These are phyloP conservation scores for Hypocrella siamensis DNA, from an alignment of 2,329 filamentous ascomycete species.

Conservation along the genomic window DNA sequence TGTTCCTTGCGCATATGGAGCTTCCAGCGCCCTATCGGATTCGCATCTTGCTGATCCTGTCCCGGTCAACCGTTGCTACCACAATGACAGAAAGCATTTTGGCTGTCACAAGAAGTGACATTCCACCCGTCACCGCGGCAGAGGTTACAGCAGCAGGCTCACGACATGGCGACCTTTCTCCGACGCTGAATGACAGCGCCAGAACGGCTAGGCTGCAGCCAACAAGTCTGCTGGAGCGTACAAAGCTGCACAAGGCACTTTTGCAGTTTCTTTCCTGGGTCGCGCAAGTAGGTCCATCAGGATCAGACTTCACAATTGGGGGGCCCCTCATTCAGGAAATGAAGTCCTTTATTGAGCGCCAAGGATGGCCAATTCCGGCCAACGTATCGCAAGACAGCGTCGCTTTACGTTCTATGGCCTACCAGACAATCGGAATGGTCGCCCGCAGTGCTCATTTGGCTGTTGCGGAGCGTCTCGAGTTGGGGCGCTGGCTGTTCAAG, in stretches of 20 bases:
- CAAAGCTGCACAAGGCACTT: constrained; percentile 66
- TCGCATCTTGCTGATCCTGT: constrained; percentile 59
- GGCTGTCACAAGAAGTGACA: constrained; percentile 54
- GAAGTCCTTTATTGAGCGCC: constrained; percentile 56
- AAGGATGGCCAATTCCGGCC: constrained; percentile 66
- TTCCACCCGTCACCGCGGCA: too few relatives aligned
- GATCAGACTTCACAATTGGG: constrained; percentile 48
- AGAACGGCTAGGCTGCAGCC: too few relatives aligned
- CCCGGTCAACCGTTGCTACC: constrained; percentile 61
- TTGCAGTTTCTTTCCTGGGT: constrained; percentile 83
- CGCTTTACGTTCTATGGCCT: constrained; percentile 61
- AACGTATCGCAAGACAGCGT: constrained; percentile 43
- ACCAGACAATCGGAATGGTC: constrained; percentile 79
- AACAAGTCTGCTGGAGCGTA: constrained; percentile 52
- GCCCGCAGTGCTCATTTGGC: constrained; percentile 48
- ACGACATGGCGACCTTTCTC: too few relatives aligned
- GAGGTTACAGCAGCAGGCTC: too few relatives aligned
- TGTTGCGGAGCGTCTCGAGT: constrained; percentile 33
- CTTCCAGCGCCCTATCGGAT: constrained; percentile 59
- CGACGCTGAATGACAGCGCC: too few relatives aligned
- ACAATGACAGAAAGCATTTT: constrained; percentile 53
- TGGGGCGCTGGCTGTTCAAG: constrained; percentile 62
- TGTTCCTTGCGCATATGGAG: constrained; percentile 63
- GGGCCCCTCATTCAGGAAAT: constrained; percentile 52
- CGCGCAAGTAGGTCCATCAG: constrained; percentile 51